These are phyloP conservation scores for Coemansia sp. DNA, from an alignment of 371 early-diverging fungal species.

Conservation along the genomic window DNA sequence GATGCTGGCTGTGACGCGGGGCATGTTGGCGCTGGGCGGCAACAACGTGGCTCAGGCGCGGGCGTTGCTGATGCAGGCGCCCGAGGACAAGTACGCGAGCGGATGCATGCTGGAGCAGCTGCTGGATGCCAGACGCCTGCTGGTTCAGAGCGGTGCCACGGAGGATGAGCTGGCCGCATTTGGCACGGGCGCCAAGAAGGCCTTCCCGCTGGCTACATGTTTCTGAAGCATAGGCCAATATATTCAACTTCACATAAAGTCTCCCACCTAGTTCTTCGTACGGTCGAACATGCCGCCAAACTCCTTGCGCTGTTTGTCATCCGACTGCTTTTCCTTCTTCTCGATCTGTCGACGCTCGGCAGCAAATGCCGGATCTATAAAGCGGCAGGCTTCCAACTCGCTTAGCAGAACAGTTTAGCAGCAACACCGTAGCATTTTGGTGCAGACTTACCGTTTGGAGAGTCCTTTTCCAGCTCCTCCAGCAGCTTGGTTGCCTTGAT, in stretches of 20 bases:
- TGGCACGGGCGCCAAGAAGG: slow-evolving; percentile 18
- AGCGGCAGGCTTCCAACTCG: not conserved
- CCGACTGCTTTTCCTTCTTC: slow-evolving; percentile 36
- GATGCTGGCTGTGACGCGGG: slow-evolving; percentile 24
- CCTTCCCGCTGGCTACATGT: slow-evolving; percentile 39
- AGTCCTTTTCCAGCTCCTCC: slow-evolving; percentile 38
- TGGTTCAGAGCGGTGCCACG: slow-evolving; percentile 16
- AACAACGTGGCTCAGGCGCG: slow-evolving; percentile 14
- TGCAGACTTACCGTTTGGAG: slow-evolving; percentile 16
- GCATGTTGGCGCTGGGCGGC: slow-evolving; percentile 27
- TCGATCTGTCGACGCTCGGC: slow-evolving; percentile 37
- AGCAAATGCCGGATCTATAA: slow-evolving; percentile 30
- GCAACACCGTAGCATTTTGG: too few relatives aligned
- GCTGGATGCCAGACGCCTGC: slow-evolving; percentile 19
- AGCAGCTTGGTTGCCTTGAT: slow-evolving; percentile 36
- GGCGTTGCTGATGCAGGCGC: slow-evolving; percentile 10
- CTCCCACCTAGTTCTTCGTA: slow-evolving; percentile 5
- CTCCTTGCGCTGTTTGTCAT: slow-evolving; percentile 41
- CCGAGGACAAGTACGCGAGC: slow-evolving; percentile 16
- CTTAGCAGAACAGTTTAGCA: too few relatives aligned
- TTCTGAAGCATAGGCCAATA: slow-evolving; percentile 10
- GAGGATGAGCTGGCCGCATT: slow-evolving; percentile 17
- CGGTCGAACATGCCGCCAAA: slow-evolving; percentile 48
- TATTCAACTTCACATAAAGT: not conserved
- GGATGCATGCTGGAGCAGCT: slow-evolving; percentile 28